Base-by-base conservation (phyloP, 768 basidiomycete genomes). In the Suillus bovinus region DNA sequence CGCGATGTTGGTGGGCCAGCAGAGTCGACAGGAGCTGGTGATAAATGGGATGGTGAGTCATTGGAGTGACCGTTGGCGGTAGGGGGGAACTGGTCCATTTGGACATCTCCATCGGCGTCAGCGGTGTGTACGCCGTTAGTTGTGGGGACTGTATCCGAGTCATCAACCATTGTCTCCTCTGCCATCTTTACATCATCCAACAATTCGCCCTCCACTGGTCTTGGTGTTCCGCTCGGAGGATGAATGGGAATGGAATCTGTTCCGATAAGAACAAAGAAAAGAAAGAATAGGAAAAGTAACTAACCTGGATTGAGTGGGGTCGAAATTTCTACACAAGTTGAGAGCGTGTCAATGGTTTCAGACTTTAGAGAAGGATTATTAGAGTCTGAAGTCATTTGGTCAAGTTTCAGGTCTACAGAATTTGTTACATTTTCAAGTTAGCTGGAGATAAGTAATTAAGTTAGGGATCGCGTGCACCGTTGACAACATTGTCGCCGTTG, bases 171-270 rank as follows among this genome's bases (percentile, higher is more conserved):
- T 34, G 65, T 66, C 62, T 77, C 74, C 67, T 84, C 84, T n/a
- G 76, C 77, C 83, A 87, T 85, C 71, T 82, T 81, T 39, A 87
- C 79, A 74, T 89, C 86, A 61, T 82, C 77, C 39, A 80, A 68
- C 7, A 77, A 76, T 64, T 82, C 77, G 42, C 79, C 76, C 38
- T 77, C 68, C n/a, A 79, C 76, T 16, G 82, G 79, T 3, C 80
- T 78, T 33, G 79, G 79, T 7, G 84, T 82, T 42, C 80, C 81
- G 59, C 76, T 71, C 47, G 81, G 79, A 22, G 81, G 76, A 63
- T 79, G 73, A 61, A 82, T 72, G 29, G 80, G 75, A 33, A 82
- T 79, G 36, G 79, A 72, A 60, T 69, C 83, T 83, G 71, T 63
- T 63, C 62, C 61, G 71, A 70, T 70, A 68, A 69, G 68, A 74